These are phyloP conservation scores for Thermothielavioides terrestris DNA, from an alignment of 495 filamentous ascomycete species.

Conservation along the genomic window DNA sequence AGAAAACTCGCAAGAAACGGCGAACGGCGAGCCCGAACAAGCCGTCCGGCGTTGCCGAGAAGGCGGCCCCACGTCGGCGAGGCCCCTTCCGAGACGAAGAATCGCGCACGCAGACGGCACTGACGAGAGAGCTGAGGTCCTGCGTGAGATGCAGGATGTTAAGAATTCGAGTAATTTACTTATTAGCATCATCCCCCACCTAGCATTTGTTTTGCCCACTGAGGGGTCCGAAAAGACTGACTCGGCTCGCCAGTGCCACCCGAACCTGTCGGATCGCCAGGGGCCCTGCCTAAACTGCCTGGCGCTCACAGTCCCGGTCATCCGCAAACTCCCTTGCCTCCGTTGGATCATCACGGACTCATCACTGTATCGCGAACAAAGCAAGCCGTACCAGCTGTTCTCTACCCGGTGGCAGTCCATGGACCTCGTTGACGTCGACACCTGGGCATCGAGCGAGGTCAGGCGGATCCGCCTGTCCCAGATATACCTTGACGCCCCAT, in stretches of 20 bases:
- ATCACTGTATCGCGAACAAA: slow-evolving; percentile 21
- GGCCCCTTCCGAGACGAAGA: slow-evolving; percentile 17
- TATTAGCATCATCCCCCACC: neutral
- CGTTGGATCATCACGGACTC: slow-evolving; percentile 24
- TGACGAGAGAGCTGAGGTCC: slow-evolving; percentile 22
- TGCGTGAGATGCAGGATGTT: slow-evolving; percentile 26
- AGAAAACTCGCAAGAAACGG: slow-evolving; percentile 7
- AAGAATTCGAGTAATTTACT: slow-evolving; percentile 18
- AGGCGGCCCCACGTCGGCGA: slow-evolving; percentile 7
- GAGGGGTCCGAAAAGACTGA: neutral
- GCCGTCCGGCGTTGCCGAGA: neutral
- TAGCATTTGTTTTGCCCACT: neutral
- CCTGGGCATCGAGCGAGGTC: slow-evolving; percentile 14
- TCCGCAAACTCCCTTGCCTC: slow-evolving; percentile 24
- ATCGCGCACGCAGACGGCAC: slow-evolving; percentile 13
- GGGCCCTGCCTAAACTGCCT: slow-evolving; percentile 21
- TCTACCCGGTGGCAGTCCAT: slow-evolving; percentile 20
- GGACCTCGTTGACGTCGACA: slow-evolving; percentile 20
- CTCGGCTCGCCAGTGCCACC: slow-evolving; percentile 11
- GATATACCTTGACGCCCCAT: slow-evolving; percentile 10
- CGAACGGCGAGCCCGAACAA: slow-evolving; percentile 2
- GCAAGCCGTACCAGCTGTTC: slow-evolving; percentile 16
- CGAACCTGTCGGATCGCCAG: slow-evolving; percentile 11
- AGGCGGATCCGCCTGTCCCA: slow-evolving; percentile 14
- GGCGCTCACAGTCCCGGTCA: slow-evolving; percentile 18